Evolutionary conservation across 75 land plant genomes (phyloP).

Genomic region (Chamaecyparis obtusa): DNA sequence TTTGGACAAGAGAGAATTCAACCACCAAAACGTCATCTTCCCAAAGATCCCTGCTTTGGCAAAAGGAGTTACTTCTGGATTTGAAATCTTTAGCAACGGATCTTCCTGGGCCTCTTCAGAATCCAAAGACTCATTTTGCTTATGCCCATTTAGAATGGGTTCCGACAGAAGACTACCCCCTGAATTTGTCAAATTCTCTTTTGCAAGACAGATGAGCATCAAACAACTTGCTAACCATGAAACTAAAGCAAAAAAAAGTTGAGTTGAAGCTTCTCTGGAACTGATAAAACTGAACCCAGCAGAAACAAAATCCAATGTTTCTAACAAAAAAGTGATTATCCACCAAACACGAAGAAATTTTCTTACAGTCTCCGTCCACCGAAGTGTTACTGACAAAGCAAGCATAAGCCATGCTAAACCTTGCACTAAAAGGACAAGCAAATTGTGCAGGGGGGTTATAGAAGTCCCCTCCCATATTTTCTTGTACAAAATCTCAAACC

Average conservation of each 20-base stretch:
- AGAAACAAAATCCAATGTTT: slow-evolving; percentile 11
- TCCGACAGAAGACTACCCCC: neutral
- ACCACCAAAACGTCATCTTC: slow-evolving; percentile 72
- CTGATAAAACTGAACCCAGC: neutral
- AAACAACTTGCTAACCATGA: slow-evolving; percentile 17
- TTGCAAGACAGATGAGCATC: slow-evolving; percentile 6
- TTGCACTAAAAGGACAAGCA: slow-evolving; percentile 19
- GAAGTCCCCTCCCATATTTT: neutral
- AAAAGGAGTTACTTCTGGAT: slow-evolving; percentile 33
- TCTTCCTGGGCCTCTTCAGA: neutral
- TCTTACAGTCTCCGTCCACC: neutral
- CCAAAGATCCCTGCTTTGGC: slow-evolving; percentile 56
- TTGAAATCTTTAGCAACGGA: neutral
- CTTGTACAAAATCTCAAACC: slow-evolving; percentile 10
- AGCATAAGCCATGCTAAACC: slow-evolving; percentile 9
- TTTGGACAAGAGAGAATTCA: slow-evolving; percentile 63
- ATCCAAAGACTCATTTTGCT: neutral
- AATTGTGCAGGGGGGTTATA: slow-evolving; percentile 5
- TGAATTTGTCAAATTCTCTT: neutral
- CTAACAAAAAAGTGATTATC: neutral
- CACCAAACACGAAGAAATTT: slow-evolving; percentile 13
- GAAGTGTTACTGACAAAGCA: slow-evolving; percentile 2
- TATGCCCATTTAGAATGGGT: neutral
- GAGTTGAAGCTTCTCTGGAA: neutral
- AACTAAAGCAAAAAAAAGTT: slow-evolving; percentile 11